Conservation (phyloP, 768 basidiomycete species). For the Boletus insuetus region DNA sequence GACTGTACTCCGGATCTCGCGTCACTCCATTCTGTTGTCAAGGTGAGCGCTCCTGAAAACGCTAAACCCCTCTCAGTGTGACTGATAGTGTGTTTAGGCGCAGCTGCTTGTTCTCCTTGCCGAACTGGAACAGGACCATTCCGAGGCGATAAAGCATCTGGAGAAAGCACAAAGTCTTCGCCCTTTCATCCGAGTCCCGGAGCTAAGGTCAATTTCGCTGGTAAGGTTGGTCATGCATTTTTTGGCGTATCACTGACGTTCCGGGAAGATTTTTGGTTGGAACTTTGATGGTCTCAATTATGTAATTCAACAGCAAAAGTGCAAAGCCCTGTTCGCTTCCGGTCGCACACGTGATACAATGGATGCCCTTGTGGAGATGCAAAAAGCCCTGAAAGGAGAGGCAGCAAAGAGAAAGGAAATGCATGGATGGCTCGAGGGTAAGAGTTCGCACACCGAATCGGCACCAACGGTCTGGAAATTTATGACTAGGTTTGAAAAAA, state of each 20-base stretch:
- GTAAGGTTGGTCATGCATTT: not conserved
- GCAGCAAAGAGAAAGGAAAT: not conserved
- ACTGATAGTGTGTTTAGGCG: not conserved
- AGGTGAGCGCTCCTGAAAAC: not conserved
- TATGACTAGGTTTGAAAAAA: not conserved
- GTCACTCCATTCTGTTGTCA: not conserved
- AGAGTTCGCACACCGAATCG: not conserved
- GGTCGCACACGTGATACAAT: not conserved
- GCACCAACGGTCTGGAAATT: not conserved
- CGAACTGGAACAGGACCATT: not conserved
- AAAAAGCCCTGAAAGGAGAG: not conserved
- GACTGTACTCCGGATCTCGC: not conserved
- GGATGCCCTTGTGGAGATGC: not conserved
- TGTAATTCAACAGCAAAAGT: not conserved
- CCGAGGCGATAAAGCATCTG: not conserved
- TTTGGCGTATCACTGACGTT: not conserved
- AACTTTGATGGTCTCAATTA: not conserved
- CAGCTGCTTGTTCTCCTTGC: conserved; percentile 1
- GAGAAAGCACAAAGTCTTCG: not conserved
- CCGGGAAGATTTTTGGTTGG: conserved; percentile 13
- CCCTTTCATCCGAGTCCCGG: not conserved
- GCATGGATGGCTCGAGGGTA: conserved; percentile 2
- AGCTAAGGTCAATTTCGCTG: not conserved
- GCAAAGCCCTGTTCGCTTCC: not conserved
- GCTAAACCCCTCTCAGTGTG: not conserved